Evolutionary conservation across 2,329 filamentous ascomycete genomes (phyloP), one percentile per base, ranked within the genome.

Genomic region (Penicillium concentricum): DNA sequence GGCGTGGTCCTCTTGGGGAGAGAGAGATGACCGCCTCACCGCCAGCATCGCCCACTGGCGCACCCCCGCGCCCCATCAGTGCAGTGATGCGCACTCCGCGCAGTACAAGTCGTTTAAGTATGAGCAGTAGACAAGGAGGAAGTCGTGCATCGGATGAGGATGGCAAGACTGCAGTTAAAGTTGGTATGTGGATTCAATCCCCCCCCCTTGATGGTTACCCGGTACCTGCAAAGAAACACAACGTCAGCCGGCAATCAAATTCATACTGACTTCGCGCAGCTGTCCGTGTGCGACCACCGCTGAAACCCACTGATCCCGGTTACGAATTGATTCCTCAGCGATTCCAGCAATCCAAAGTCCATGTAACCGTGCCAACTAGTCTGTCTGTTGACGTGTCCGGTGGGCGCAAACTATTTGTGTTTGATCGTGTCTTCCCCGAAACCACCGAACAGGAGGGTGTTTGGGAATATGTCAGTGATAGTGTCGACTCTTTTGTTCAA

Each of bases 261-360:
- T 35, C 18, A 30, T 12, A 51, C 49, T 58, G 26, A 54, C 52
- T 5, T 37, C 5, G 18, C 56, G 20, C 73, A 97, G 94, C 89
- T 73, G 91, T 99, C 68, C 92, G 94, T 73, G 88, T 97, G 47
- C 91, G 94, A 67, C 94, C 94, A 47, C 88, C 93, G 52, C 82
- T 97, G 56, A 87, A 87, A 66, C 81, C 91, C 6, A 84, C 84
- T 64, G 94, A 99, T 74, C 94, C 94, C 6, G 93, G 92, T 60
- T 99, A 84, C 79, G 94, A 99, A 62, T 85, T 97, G 63, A 94
- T 99, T 56, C 94, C 94, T 15, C 92, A 96, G 75, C 87, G 94
- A 69, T 99, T 99, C 71, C 93, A 96, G 74, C 86, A 89, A 62
- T 88, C 92, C 38, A 96, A 93, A 81, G 92, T 95, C 61, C 92